Percentiles rank a stretch among this genome's conserved stretches.
These are phyloP conservation scores for Bretschneidera sinensis DNA, from an alignment of 345 rosid genomes.

Conservation along the genomic window DNA sequence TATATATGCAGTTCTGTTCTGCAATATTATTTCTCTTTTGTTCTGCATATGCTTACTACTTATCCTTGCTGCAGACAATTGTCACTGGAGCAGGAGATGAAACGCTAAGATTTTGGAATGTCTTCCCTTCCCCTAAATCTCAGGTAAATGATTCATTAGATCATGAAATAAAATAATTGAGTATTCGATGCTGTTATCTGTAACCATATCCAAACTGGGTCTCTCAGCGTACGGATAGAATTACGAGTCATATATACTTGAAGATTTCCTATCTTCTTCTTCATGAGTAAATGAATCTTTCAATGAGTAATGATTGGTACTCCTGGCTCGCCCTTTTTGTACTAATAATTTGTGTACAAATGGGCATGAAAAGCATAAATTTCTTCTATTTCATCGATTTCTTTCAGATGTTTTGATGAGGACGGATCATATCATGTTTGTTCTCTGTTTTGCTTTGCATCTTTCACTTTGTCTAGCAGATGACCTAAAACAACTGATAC, in stretches of 20 bases:
- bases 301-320: neutral
- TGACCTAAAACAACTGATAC: constrained; percentile 5
- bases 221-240: neutral
- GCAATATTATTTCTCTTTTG: neutral
- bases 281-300: too few species aligned
- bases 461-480: too few species aligned
- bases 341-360: too few species aligned
- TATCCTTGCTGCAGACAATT: constrained; percentile 66
- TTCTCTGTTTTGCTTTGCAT: too few species aligned
- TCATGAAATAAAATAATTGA: neutral
- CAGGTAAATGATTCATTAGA: constrained; percentile 45
- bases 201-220: neutral
- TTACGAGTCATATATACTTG: neutral
- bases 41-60: neutral
- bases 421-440: too few species aligned
- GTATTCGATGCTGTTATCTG: neutral
- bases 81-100: constrained; percentile 99
- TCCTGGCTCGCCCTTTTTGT: too few species aligned
- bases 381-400: too few species aligned
- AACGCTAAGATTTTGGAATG: constrained; percentile 94
- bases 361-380: too few species aligned
- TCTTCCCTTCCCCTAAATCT: constrained; percentile 93
- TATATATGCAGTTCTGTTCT: neutral
- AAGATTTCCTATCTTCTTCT: too few species aligned
- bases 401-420: too few species aligned